Percentiles rank a stretch among this genome's conserved stretches.
phyloP scores from a whole-genome alignment of 495 filamentous ascomycete species.

The Podospora comata region DNA sequence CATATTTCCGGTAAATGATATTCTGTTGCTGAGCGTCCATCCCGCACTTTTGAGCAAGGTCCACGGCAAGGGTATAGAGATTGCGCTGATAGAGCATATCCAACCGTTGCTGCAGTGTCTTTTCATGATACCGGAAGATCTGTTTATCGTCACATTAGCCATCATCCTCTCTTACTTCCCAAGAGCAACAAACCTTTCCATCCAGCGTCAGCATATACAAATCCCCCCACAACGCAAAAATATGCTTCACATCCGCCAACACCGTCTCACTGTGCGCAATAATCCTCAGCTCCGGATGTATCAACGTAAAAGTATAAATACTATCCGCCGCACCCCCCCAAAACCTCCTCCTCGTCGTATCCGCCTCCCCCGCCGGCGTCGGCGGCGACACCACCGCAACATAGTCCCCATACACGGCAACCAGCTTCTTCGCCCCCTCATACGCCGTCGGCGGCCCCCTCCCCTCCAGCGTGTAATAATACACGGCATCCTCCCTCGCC shows the following conservation, averaged over 20 bases:
- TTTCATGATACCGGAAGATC: constrained; percentile 81
- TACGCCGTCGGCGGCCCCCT: constrained; percentile 83
- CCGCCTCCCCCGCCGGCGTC: constrained; percentile 48
- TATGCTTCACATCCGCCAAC: constrained; percentile 67
- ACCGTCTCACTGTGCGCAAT: constrained; percentile 86
- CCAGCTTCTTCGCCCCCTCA: constrained; percentile 81
- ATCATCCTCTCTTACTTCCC: neutral
- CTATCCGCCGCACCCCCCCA: constrained; percentile 65
- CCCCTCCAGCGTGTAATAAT: constrained; percentile 84
- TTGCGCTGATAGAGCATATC: constrained; percentile 94
- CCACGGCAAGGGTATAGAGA: constrained; percentile 86
- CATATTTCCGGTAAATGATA: constrained; percentile 88
- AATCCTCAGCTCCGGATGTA: constrained; percentile 88
- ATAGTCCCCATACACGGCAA: constrained; percentile 80
- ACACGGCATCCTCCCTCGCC: constrained; percentile 89
- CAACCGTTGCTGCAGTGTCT: constrained; percentile 81
- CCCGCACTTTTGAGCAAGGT: constrained; percentile 84
- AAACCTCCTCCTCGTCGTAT: constrained; percentile 56
- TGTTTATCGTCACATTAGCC: neutral
- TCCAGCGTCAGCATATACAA: constrained; percentile 83
- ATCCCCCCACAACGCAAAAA: constrained; percentile 89
- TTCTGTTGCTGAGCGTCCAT: constrained; percentile 77
- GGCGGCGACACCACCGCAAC: constrained; percentile 83
- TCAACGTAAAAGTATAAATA: constrained; percentile 78
- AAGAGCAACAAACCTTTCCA: constrained; percentile 61